These are phyloP conservation scores for Cryptosporidium ryanae DNA, from an alignment of 169 alveolate genomes.

Conservation along the genomic window DNA sequence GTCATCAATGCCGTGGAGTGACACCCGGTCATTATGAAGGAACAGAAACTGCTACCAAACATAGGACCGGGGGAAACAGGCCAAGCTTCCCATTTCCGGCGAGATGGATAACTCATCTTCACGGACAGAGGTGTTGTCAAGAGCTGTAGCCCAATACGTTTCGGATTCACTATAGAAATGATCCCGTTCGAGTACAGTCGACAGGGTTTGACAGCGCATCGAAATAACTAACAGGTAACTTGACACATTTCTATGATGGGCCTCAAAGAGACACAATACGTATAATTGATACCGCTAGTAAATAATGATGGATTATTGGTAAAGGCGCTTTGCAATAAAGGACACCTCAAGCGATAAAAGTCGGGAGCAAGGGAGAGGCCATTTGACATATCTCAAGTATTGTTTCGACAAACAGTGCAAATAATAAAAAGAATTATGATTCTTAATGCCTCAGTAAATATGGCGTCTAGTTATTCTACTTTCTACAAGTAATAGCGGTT, in stretches of 20 bases:
- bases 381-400: too few relatives aligned
- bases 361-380: background rate
- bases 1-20: conserved; percentile 72
- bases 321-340: background rate
- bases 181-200: conserved; percentile 89
- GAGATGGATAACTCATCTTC: conserved; percentile 86
- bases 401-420: too few relatives aligned
- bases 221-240: background rate
- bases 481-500: too few relatives aligned
- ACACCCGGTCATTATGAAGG: background rate
- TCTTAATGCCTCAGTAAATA: background rate
- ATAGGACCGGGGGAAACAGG: conserved; percentile 23
- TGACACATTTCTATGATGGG: conserved; percentile 47
- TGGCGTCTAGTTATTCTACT: background rate
- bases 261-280: conserved; percentile 1
- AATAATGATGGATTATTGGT: background rate
- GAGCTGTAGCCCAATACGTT: conserved; percentile 83
- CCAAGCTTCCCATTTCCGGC: conserved; percentile 79
- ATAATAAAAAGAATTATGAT: background rate
- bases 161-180: conserved; percentile 87
- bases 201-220: conserved; percentile 5
- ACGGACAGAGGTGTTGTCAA: conserved; percentile 86
- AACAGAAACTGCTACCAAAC: background rate
- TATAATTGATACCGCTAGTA: background rate
- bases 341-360: background rate